phyloP scores from a whole-genome alignment of 78 protist genomes.

The Bigelowiella natans region DNA sequence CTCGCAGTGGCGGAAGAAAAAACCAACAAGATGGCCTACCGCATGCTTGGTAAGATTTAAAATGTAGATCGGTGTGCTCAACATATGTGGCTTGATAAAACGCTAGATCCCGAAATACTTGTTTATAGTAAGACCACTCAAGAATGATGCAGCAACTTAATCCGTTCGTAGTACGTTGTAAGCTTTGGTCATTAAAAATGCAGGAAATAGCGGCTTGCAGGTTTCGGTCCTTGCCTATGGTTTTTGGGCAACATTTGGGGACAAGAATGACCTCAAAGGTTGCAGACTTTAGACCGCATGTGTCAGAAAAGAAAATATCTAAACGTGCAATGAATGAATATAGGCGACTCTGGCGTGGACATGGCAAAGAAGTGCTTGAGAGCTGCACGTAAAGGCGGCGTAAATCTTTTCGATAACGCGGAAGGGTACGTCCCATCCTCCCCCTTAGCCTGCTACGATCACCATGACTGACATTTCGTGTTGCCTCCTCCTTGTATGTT shows the following conservation, averaged over 20 bases:
- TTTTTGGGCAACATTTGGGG: too few species aligned
- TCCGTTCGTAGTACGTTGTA: too few species aligned
- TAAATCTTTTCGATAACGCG: constrained; percentile 2
- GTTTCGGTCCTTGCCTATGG: background rate
- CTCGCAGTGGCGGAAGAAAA: background rate
- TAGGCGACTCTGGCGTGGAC: background rate
- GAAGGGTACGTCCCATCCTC: background rate
- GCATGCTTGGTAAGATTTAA: background rate
- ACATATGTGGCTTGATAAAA: too few species aligned
- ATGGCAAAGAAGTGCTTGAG: background rate
- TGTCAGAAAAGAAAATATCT: too few species aligned
- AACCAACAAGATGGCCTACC: background rate
- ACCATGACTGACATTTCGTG: too few species aligned
- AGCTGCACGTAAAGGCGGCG: constrained; percentile 1
- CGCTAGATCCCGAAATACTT: too few species aligned
- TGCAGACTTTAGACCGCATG: too few species aligned
- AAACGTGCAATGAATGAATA: background rate
- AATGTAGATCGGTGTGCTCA: background rate
- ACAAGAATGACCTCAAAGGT: too few species aligned
- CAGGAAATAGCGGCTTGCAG: background rate
- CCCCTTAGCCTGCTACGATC: too few species aligned
- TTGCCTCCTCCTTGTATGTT: background rate
- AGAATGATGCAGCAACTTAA: too few species aligned
- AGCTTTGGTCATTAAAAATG: too few species aligned
- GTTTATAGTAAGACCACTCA: too few species aligned